Evolutionary conservation across 495 filamentous ascomycete species (phyloP), one percentile per base, ranked within the genome.

Genomic region (Podospora australis): DNA sequence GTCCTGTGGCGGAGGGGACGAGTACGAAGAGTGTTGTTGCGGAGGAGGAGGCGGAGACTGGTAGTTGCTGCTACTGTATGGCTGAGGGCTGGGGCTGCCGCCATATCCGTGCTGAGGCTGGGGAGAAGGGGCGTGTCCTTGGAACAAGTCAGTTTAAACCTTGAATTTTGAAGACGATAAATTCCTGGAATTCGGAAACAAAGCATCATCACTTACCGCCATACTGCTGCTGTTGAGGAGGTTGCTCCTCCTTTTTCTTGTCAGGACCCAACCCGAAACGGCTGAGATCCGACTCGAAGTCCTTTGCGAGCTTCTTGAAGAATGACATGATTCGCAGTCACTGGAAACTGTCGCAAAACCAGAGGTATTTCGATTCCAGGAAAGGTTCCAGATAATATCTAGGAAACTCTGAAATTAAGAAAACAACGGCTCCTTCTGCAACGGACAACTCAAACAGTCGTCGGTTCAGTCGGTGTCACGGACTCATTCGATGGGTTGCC

Each of bases 301-400:
- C 56, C 24, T 59, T 54, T 26, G 47, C 42, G 13, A 62, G 49
- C 28, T 62, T 60, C 48, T 62, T 65, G 50, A 62, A 55, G 36
- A 62, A 65, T 2, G 59, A 57, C 62, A 65, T 65, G 36, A 22
- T 38, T 8, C n/a, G 44, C n/a, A n/a, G n/a, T n/a, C n/a, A n/a
- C n/a, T n/a, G n/a, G n/a, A n/a, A n/a, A n/a, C n/a, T n/a, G n/a
- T n/a, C n/a, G n/a, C n/a, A n/a, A n/a, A n/a, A n/a, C n/a, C n/a
- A n/a, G n/a, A n/a, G n/a, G n/a, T n/a, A n/a, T n/a, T n/a, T n/a
- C n/a, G n/a, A n/a, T n/a, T n/a, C n/a, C n/a, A n/a, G 17, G n/a
- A n/a, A 36, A 36, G 17, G 34, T 16, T 36, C 26, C 6, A n/a
- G 34, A 36, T 16, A n/a, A n/a, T n/a, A n/a, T n/a, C n/a, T n/a